These are phyloP conservation scores for Colletotrichum trifolii DNA, from an alignment of 2,329 filamentous ascomycete species.

Conservation along the genomic window DNA sequence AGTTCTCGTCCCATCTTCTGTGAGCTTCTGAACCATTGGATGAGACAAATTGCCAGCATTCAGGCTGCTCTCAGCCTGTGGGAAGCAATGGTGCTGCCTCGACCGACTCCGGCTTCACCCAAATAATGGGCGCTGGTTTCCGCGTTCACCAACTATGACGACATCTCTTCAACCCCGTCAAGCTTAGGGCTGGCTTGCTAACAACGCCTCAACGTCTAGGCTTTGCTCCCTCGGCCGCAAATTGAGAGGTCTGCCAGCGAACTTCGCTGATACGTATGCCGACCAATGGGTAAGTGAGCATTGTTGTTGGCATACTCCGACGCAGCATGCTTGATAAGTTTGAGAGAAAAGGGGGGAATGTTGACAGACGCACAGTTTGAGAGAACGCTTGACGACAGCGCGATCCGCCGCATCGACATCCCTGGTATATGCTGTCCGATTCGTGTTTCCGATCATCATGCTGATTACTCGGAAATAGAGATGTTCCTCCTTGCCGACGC, in stretches of 20 bases:
- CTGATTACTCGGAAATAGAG: slow-evolving; percentile 49
- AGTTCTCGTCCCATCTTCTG: too few species aligned
- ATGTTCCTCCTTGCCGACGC: slow-evolving; percentile 75
- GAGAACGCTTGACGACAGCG: slow-evolving; percentile 80
- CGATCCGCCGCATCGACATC: slow-evolving; percentile 60
- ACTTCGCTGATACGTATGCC: slow-evolving; percentile 42
- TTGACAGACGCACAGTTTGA: slow-evolving; percentile 64
- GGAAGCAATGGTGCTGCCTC: too few species aligned
- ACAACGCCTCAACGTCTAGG: slow-evolving; percentile 54
- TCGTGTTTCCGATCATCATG: slow-evolving; percentile 44
- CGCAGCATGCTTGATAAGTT: too few species aligned
- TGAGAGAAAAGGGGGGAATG: neutral
- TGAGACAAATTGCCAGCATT: too few species aligned
- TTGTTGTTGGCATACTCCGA: neutral
- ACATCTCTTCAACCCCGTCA: slow-evolving; percentile 37
- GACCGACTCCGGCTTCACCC: too few species aligned
- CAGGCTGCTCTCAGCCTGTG: too few species aligned
- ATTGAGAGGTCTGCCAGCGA: slow-evolving; percentile 45
- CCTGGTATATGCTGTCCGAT: slow-evolving; percentile 48
- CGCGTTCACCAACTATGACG: too few species aligned
- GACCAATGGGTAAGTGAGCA: slow-evolving; percentile 7
- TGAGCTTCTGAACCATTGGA: too few species aligned
- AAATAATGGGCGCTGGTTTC: too few species aligned
- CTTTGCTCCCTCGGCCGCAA: slow-evolving; percentile 39
- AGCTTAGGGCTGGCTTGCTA: slow-evolving; percentile 49